Percentiles rank a stretch among this genome's conserved stretches.
phyloP scores from a whole-genome alignment of 331 rosid genomes.

The Acacia concinna region DNA sequence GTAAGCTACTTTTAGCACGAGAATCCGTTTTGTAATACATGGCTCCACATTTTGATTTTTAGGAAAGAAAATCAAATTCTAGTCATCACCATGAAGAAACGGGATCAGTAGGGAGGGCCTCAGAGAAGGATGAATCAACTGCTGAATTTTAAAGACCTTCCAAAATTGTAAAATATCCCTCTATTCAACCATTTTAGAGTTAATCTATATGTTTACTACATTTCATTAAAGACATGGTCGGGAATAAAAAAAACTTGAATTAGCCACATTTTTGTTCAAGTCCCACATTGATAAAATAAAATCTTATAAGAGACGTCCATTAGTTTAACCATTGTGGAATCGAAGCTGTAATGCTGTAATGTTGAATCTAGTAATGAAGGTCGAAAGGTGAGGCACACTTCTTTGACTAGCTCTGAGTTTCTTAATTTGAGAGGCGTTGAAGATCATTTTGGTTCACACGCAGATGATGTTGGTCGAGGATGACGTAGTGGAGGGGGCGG shows the following conservation, averaged over 20 bases:
- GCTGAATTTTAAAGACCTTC: slow-evolving; percentile 33
- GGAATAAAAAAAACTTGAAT: slow-evolving; percentile 3
- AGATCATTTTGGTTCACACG: slow-evolving; percentile 10
- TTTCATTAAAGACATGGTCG: neutral
- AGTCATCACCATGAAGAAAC: slow-evolving; percentile 21
- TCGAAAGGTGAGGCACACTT: slow-evolving; percentile 43
- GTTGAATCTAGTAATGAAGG: slow-evolving; percentile 21
- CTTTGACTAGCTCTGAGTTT: slow-evolving; percentile 69
- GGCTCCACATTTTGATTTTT: slow-evolving; percentile 2
- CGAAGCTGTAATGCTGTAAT: no score
- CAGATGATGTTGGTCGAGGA: neutral
- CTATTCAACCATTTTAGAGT: slow-evolving; percentile 8
- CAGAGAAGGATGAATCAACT: slow-evolving; percentile 34
- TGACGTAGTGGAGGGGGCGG: neutral
- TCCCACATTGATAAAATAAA: neutral
- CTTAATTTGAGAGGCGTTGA: slow-evolving; percentile 50
- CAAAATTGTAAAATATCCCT: slow-evolving; percentile 39
- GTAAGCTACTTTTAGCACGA: slow-evolving; percentile 1
- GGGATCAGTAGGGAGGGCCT: neutral
- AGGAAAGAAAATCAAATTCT: slow-evolving; percentile 40
- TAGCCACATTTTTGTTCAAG: slow-evolving; percentile 8
- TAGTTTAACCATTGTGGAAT: no score
- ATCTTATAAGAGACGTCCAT: neutral
- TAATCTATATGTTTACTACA: slow-evolving; percentile 8
- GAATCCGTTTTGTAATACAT: neutral